Percentiles rank a stretch among this genome's conserved stretches.
Conservation (phyloP, 768 basidiomycete genomes). For the Mycena capillaripes region DNA sequence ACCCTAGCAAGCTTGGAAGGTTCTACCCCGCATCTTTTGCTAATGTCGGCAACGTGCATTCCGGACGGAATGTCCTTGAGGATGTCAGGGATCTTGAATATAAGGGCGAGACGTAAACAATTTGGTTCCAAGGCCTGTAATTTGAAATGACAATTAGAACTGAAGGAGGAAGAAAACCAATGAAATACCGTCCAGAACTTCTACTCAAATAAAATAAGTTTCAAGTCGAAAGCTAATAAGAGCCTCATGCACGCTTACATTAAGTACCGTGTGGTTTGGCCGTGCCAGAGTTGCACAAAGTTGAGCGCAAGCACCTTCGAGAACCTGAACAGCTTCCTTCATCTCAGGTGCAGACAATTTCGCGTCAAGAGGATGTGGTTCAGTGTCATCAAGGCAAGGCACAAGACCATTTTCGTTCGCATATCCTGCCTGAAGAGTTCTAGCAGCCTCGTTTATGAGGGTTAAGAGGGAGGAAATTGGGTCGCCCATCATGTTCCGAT, state of each 20-base stretch:
- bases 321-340: slow-evolving; percentile 42
- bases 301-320: slow-evolving; percentile 47
- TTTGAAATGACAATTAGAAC: not conserved
- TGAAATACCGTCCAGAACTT: slow-evolving; percentile 20
- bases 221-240: too few species aligned
- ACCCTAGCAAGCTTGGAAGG: slow-evolving; percentile 44
- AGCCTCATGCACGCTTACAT: too few species aligned
- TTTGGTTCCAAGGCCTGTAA: slow-evolving; percentile 31
- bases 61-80: slow-evolving; percentile 42
- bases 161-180: not conserved
- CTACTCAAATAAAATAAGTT: slow-evolving; percentile 1
- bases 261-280: slow-evolving; percentile 42
- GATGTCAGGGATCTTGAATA: slow-evolving; percentile 42
- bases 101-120: slow-evolving; percentile 30
- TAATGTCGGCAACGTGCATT: slow-evolving; percentile 41
- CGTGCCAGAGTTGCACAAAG: slow-evolving; percentile 41
- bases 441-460: slow-evolving; percentile 35
- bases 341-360: slow-evolving; percentile 30
- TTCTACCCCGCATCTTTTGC: slow-evolving; percentile 36
- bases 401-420: slow-evolving; percentile 18
- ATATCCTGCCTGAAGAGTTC: slow-evolving; percentile 35
- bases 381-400: slow-evolving; percentile 40
- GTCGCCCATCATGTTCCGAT: slow-evolving; percentile 11
- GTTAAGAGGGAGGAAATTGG: slow-evolving; percentile 34
- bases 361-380: slow-evolving; percentile 41